Evolutionary conservation across 2,329 filamentous ascomycete species (phyloP).

Genomic region (Plectosphaerella cucumerina): DNA sequence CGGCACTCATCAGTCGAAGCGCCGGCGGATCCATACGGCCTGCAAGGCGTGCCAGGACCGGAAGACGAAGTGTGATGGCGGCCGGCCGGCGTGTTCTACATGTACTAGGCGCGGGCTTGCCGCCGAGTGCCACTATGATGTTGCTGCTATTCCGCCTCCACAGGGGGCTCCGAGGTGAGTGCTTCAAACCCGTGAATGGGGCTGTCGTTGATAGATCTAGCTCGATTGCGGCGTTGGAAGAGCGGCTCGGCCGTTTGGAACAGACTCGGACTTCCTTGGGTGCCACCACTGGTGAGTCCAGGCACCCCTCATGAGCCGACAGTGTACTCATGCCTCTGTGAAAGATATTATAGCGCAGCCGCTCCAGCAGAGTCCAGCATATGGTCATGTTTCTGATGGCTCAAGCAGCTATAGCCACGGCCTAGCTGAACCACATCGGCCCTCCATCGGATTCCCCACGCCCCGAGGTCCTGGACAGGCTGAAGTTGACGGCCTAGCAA

Average conservation of each 20-base stretch:
- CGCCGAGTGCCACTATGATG: slow-evolving; percentile 2
- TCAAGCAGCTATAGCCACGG: background rate
- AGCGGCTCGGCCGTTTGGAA: slow-evolving; percentile 1
- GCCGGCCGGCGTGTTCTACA: slow-evolving; percentile 2
- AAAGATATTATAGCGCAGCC: background rate
- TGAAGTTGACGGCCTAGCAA: slow-evolving; percentile 4
- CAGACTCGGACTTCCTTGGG: background rate
- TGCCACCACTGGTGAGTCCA: too few species aligned
- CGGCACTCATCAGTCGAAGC: background rate
- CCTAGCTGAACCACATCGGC: background rate
- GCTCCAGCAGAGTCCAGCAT: background rate
- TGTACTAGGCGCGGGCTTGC: slow-evolving; percentile 4
- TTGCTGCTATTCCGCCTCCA: background rate
- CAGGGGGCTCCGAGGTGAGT: background rate
- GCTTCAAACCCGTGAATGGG: background rate
- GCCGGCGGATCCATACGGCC: slow-evolving; percentile 3
- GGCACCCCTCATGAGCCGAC: too few species aligned
- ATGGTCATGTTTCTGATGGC: background rate
- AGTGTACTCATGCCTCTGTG: too few species aligned
- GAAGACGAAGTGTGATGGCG: slow-evolving; percentile 4
- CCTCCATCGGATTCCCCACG: background rate
- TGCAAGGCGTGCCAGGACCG: slow-evolving; percentile 5
- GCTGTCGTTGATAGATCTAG: background rate
- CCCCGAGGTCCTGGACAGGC: background rate
- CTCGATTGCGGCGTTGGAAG: background rate